Evolutionary conservation across 1,284 basidiomycete species (phyloP), one percentile per base, ranked within the genome.

Genomic region (Xerocomus alliaceus): DNA sequence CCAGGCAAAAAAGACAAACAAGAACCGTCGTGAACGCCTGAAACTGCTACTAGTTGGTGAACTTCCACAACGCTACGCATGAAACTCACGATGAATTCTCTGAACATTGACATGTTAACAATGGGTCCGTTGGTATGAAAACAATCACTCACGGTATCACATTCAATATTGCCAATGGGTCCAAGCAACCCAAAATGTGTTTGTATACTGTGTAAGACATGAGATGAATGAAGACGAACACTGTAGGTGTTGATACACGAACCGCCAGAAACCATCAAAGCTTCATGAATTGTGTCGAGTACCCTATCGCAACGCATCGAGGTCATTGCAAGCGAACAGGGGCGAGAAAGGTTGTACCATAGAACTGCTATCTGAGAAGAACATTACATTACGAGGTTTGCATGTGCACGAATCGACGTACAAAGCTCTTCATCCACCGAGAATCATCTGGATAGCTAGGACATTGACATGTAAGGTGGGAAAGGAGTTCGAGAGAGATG

Each of bases 11-110:
- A 31, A 34, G 15, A 28, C 11, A 22, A 10, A 10, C 0, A 12
- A 4, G 20, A 47, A 68, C 65, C 15, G 24, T 57, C 1, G 42
- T 34, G 9, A 68, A 4, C 6, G 41, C 3, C 42, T 65, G 61
- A 1, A 67, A 8, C 65, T 69, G 26, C 11, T 1, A 28, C 13
- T 9, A 26, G 17, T 63, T 22, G 6, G 41, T 13, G 7, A 4
- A 41, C 5, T 24, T 44, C 9, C 24, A 35, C 17, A 4, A 26
- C 9, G 10, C 31, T 10, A 29, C 8, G 9, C 2, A 52, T 7
- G 9, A 11, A 11, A 59, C 66, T 47, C 50, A 69, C 66, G 1
- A 44, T 5, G 7, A 71, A 22, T 18, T 69, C 64, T 2, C 66
- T 70, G n/a, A 28, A 22, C 18, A n/a, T 42, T 20, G 15, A 37